phyloP scores from a whole-genome alignment of 805 yeast species.

The Metschnikowia arizonensis region DNA sequence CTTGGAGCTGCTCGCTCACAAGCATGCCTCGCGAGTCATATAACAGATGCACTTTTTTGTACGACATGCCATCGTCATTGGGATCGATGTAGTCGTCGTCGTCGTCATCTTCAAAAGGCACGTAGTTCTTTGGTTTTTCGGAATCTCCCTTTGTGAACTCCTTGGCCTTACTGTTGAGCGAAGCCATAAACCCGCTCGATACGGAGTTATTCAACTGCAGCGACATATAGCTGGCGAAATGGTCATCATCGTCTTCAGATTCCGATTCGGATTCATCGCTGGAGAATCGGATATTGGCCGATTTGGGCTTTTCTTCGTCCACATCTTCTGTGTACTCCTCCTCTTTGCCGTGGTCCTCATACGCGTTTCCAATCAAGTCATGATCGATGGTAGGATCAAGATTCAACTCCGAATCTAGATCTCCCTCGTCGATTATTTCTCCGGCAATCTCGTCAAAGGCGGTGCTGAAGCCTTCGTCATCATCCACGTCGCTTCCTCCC shows the following conservation, averaged over 20 bases:
- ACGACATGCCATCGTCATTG: constrained; percentile 75
- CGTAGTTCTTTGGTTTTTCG: constrained; percentile 9
- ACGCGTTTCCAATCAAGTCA: constrained; percentile 27
- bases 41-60: constrained; percentile 59
- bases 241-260: constrained; percentile 46
- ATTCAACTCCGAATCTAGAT: constrained; percentile 26
- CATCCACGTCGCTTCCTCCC: constrained; percentile 62
- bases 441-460: constrained; percentile 32
- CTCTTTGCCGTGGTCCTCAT: constrained; percentile 24
- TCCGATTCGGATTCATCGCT: constrained; percentile 32
- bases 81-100: constrained; percentile 77
- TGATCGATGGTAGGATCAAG: constrained; percentile 30
- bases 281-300: constrained; percentile 13
- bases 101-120: constrained; percentile 27
- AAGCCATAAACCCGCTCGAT: constrained; percentile 30
- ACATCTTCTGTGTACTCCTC: constrained; percentile 19
- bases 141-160: constrained; percentile 16
- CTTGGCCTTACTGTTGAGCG: constrained; percentile 44
- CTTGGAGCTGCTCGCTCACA: constrained; percentile 13
- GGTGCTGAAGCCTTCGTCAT: constrained; percentile 23
- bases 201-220: constrained; percentile 62
- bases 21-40: constrained; percentile 42
- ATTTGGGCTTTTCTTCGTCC: constrained; percentile 13
- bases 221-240: constrained; percentile 70
- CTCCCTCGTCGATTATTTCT: constrained; percentile 35